phyloP scores from a whole-genome alignment of 495 filamentous ascomycete species.

The Hyphodiscus hymeniophilus region DNA sequence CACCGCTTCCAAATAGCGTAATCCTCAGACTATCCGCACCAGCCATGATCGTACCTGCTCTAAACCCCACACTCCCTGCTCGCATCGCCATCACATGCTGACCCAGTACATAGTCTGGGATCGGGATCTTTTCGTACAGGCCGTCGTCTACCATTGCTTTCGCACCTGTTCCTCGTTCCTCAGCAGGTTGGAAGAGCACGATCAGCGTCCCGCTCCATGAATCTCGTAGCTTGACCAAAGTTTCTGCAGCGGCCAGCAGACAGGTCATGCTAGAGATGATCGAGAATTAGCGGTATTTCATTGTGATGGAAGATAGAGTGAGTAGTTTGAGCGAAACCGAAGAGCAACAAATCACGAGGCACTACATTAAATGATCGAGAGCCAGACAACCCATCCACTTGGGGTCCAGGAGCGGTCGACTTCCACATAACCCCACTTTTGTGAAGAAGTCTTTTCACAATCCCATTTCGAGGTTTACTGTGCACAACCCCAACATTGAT shows the following conservation, averaged over 20 bases:
- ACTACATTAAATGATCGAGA: no score
- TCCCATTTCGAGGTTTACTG: no score
- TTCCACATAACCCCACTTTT: no score
- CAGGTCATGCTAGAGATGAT: no score
- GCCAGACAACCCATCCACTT: no score
- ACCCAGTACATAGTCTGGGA: slow-evolving; percentile 49
- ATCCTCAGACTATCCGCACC: slow-evolving; percentile 36
- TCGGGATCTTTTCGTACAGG: slow-evolving; percentile 39
- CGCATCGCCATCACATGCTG: slow-evolving; percentile 41
- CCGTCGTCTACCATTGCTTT: slow-evolving; percentile 53
- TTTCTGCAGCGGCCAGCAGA: slow-evolving; percentile 37
- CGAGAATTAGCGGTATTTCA: no score
- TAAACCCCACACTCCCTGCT: slow-evolving; percentile 29
- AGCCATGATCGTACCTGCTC: slow-evolving; percentile 31
- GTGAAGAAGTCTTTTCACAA: no score
- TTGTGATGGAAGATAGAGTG: no score
- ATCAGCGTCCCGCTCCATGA: slow-evolving; percentile 49
- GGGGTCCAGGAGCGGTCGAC: no score
- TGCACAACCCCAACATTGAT: no score
- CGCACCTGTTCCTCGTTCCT: slow-evolving; percentile 45
- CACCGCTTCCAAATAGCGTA: slow-evolving; percentile 39
- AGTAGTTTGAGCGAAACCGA: no score
- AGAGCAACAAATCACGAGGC: no score
- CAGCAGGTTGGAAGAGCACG: slow-evolving; percentile 50
- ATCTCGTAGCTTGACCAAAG: slow-evolving; percentile 29